Evolutionary conservation across 2,329 filamentous ascomycete species (phyloP).

Genomic region (Fusarium papillatum): DNA sequence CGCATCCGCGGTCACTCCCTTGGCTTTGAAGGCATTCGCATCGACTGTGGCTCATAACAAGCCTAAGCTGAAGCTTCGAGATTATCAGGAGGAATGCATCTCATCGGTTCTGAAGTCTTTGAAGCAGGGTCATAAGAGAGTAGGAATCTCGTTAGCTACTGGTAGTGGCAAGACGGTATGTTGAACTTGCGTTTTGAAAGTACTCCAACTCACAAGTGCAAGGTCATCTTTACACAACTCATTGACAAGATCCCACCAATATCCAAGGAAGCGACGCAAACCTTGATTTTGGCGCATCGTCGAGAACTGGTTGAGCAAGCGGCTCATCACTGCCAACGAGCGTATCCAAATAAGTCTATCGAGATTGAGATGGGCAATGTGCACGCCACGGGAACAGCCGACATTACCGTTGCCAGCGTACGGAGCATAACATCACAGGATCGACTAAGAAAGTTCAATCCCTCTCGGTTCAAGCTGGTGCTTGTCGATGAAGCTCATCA

Average conservation of each 20-base stretch:
- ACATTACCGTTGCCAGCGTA: conserved; percentile 95
- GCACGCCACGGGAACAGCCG: conserved; percentile 83
- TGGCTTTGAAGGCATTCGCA: conserved; percentile 39
- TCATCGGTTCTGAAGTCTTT: conserved; percentile 81
- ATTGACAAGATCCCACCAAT: conserved; percentile 79
- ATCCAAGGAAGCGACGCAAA: conserved; percentile 72
- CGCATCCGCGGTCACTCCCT: conserved; percentile 12
- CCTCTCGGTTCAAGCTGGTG: conserved; percentile 85
- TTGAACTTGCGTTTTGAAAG: background rate
- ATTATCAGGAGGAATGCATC: conserved; percentile 95
- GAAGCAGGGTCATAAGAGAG: conserved; percentile 78
- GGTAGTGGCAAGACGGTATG: conserved; percentile 89
- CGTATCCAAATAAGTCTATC: conserved; percentile 85
- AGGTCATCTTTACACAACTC: conserved; percentile 97
- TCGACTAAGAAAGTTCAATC: conserved; percentile 87
- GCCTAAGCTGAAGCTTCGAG: conserved; percentile 72
- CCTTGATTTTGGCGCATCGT: conserved; percentile 92
- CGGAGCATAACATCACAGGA: conserved; percentile 84
- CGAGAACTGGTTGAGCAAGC: conserved; percentile 96
- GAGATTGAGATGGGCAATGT: conserved; percentile 93
- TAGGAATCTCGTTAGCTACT: conserved; percentile 89
- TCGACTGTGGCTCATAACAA: conserved; percentile 30
- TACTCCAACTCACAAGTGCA: conserved; percentile 18
- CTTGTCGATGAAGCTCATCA: conserved; percentile 98
- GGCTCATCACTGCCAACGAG: conserved; percentile 82